Base-by-base conservation (phyloP, 2,329 filamentous ascomycete genomes). In the Immersiporthe knoxdaviesiana region DNA sequence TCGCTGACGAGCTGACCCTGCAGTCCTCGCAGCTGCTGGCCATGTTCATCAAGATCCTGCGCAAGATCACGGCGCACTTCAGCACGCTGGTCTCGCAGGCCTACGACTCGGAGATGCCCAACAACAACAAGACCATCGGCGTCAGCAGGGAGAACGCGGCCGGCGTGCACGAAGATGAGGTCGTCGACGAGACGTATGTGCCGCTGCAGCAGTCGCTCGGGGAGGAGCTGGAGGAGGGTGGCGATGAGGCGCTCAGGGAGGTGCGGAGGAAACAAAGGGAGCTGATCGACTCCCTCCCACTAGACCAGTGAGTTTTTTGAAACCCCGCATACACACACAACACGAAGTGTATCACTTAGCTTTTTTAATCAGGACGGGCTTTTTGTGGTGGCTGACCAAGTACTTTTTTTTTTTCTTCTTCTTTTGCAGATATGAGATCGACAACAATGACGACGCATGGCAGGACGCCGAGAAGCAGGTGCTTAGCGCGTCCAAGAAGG, bases 11-110 rank as follows among this genome's bases (percentile, higher is more conserved):
- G 76, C 81, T 97, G 3, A 86, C 85, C 10, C 81, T 97, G 7
- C 88, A 88, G 0, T 86, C 88, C 2, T 91, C 90, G 59, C 96
- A 98, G 81, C 83, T 97, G 3, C 84, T 99, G 72, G 94, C 95
- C 71, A 97, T 98, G 91, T 98, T 99, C 80, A 93, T 97, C 79
- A 99, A 99, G 84, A 91, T 97, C 71, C 86, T 97, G 70, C 89
- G 94, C 73, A 98, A 98, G 82, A 87, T 97, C 52, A 92, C 92
- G 2, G 85, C 87, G 2, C 88, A 94, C 77, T 96, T 99, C 80
- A 88, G 90, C 41, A 83, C 85, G 3, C 81, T 98, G 0, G 85
- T 97, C 2, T 88, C 93, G 56, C 89, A 88, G 3, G 93, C 92
- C 0, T 90, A 91, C 14, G 90, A 88, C 68, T 87, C 89, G 1